These are phyloP conservation scores for Trichoderma asperelloides DNA, from an alignment of 495 filamentous ascomycete species.

Conservation along the genomic window DNA sequence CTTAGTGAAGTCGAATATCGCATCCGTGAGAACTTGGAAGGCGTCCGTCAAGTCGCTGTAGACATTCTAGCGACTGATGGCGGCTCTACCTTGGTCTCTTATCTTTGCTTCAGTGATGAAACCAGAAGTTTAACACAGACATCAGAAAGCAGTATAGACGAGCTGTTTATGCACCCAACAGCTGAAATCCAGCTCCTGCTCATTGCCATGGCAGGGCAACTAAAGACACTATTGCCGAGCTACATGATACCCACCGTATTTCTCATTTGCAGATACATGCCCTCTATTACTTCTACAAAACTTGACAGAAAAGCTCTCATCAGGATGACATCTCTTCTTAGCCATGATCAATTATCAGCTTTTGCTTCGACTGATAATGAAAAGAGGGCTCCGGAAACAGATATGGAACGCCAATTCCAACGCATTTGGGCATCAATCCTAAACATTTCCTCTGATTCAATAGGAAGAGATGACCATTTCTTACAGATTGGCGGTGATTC, in stretches of 20 bases:
- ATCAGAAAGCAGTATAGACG: background rate
- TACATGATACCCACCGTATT: conserved; percentile 39
- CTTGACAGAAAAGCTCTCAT: background rate
- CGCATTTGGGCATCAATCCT: conserved; percentile 28
- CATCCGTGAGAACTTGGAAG: conserved; percentile 19
- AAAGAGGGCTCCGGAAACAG: conserved; percentile 5
- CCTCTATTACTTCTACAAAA: background rate
- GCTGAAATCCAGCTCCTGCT: conserved; percentile 28
- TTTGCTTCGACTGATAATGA: conserved; percentile 20
- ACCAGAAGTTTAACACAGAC: background rate
- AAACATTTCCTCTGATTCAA: conserved; percentile 23
- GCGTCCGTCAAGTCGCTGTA: conserved; percentile 11
- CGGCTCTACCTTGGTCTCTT: conserved; percentile 24
- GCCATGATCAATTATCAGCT: conserved; percentile 11
- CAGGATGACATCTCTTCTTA: background rate
- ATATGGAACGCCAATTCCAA: conserved; percentile 7
- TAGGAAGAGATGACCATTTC: conserved; percentile 37
- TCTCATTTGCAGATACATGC: conserved; percentile 26
- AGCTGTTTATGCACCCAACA: background rate
- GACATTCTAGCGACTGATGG: conserved; percentile 14
- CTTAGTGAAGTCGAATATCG: conserved; percentile 26
- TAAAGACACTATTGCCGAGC: conserved; percentile 81
- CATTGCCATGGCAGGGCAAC: conserved; percentile 78
- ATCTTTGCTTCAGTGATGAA: conserved; percentile 11
- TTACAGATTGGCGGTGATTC: conserved; percentile 33